These are phyloP conservation scores for Corymbia calophylla DNA, from an alignment of 441 rosid genomes.

Conservation along the genomic window DNA sequence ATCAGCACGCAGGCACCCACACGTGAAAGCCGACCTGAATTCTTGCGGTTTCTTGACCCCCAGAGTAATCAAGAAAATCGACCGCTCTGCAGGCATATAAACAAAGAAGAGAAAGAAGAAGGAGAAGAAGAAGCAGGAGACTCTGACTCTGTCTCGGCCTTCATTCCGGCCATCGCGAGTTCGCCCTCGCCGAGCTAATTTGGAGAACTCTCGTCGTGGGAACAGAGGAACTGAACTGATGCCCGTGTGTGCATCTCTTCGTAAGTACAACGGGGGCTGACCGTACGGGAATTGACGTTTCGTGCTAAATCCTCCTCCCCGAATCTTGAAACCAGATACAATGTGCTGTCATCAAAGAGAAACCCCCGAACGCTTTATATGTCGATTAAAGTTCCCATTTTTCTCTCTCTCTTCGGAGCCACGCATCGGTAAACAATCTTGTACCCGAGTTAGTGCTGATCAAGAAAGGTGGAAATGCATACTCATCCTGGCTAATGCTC, in stretches of 20 bases:
- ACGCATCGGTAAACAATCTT: neutral
- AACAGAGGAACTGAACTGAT: neutral
- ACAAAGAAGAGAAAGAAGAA: neutral
- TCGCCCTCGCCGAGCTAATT: neutral
- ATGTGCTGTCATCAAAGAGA: neutral
- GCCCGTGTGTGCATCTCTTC: neutral
- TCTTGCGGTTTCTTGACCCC: neutral
- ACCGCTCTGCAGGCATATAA: neutral
- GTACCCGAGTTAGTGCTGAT: neutral
- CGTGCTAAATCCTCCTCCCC: neutral
- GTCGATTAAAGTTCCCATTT: neutral
- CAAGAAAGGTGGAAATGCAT: neutral
- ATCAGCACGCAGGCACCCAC: neutral
- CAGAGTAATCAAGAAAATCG: neutral
- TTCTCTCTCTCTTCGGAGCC: neutral
- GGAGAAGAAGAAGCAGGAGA: neutral
- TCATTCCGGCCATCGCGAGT: neutral
- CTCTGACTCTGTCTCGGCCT: neutral
- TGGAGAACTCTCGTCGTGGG: neutral
- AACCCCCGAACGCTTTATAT: neutral
- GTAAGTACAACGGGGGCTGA: too few relatives aligned
- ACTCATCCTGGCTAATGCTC: neutral
- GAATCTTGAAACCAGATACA: neutral
- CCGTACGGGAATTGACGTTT: neutral
- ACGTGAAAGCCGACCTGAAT: neutral